Conservation (phyloP, 1,284 basidiomycete genomes). For the Leccinum pachyderme region DNA sequence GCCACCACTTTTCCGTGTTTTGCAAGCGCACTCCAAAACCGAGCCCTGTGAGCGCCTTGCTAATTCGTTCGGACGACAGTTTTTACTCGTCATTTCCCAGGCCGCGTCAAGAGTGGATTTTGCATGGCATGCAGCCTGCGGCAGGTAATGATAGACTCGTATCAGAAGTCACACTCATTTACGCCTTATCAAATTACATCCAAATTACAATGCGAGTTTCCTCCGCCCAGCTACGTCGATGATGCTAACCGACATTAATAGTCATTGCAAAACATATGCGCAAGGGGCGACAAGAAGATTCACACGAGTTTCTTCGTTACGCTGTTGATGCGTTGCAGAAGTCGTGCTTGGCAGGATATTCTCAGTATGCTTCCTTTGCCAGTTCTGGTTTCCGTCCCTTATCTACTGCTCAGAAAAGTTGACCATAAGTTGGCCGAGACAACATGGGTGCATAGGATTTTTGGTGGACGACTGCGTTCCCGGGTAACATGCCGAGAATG, state of each 20-base stretch:
- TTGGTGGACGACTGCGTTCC: conserved; percentile 90
- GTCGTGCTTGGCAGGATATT: conserved; percentile 70
- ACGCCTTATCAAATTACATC: conserved; percentile 62
- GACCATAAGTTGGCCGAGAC: conserved; percentile 82
- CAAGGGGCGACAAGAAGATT: conserved; percentile 93
- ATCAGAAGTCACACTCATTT: conserved; percentile 47
- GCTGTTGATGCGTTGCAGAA: conserved; percentile 91
- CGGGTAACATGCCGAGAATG: conserved; percentile 90
- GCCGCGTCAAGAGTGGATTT: conserved; percentile 55
- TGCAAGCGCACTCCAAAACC: conserved; percentile 56
- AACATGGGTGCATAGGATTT: conserved; percentile 92
- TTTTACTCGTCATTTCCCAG: conserved; percentile 36
- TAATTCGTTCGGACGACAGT: neutral
- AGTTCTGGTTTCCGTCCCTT: conserved; percentile 8
- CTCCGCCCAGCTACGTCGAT: neutral
- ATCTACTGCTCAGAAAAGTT: conserved; percentile 57
- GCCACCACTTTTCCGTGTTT: conserved; percentile 77
- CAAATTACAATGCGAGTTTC: conserved; percentile 64
- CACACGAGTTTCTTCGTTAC: conserved; percentile 97
- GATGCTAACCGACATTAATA: conserved; percentile 33
- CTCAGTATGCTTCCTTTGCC: conserved; percentile 53
- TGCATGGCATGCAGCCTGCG: conserved; percentile 79
- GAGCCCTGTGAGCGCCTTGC: conserved; percentile 44
- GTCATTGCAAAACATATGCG: conserved; percentile 92
- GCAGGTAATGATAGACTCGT: conserved; percentile 51